Base-by-base conservation (phyloP, 768 basidiomycete species). In the Lentinula raphanica region DNA sequence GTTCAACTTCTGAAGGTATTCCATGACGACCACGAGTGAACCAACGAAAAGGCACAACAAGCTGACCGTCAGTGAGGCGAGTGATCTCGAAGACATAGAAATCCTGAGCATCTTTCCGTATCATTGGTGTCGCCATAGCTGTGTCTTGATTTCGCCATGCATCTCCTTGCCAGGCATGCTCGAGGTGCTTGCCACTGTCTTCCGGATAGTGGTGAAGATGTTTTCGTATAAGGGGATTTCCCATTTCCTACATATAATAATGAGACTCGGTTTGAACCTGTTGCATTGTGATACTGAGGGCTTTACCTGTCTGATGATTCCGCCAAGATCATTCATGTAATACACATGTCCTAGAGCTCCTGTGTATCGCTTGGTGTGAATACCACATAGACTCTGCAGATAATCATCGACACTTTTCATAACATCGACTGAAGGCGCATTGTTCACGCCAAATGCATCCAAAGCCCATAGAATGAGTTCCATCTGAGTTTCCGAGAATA, bases 331-430 rank as follows among this genome's bases (percentile, higher is more conserved):
- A n/a, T n/a, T n/a, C n/a, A n/a, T n/a, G n/a, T n/a, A n/a, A n/a
- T n/a, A n/a, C 3, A 54, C 62, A 51, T 74, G 67, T 0, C 72
- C 72, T 12, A 71, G 62, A 0, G 63, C 64, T 5, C 74, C 73
- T 9, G 64, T 46, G 50, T 73, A 73, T 8, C 50, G 17, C 2
- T 72, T 59, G 28, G 65, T 68, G 1, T 64, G 48, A n/a, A 75
- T 64, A 0, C 74, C 73, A 58, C 63, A 71, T 3, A 66, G 8
- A 9, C 59, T 61, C 46, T 71, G 68, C 2, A 72, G 31, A 12
- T 11, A 5, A 5, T 29, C 28, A 27, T 58, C 28, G 9, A 58
- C 12, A 3, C 21, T 46, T 21, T 58, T 38, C 56, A 58, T 58
- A 28, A 11, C 27, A 11, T 36, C 11, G 19, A 31, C 46, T 7